phyloP scores from a whole-genome alignment of 805 yeast species.

The Schizosaccharomyces lindneri region DNA sequence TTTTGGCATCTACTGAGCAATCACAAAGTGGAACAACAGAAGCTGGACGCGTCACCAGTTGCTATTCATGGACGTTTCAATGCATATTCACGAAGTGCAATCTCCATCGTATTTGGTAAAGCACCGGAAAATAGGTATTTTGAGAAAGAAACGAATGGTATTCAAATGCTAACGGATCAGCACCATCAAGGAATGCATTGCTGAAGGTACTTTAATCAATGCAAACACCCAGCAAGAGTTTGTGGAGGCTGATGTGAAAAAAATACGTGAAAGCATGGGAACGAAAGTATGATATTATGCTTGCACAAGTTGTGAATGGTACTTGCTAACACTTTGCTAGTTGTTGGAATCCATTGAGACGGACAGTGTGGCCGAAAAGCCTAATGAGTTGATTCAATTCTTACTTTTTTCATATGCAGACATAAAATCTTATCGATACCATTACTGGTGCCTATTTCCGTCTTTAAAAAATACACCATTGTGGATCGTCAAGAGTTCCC shows the following conservation, averaged over 20 bases:
- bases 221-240: constrained; percentile 60
- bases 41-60: not conserved
- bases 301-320: not conserved
- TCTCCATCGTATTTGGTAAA: not conserved
- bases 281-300: not conserved
- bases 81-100: not conserved
- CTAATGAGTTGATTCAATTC: not conserved
- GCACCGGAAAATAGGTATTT: not conserved
- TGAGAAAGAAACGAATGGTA: no score
- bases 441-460: constrained; percentile 79
- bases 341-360: not conserved
- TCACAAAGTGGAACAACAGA: constrained; percentile 31
- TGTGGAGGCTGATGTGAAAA: not conserved
- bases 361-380: not conserved
- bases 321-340: not conserved
- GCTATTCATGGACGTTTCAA: not conserved
- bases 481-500: not conserved
- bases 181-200: constrained; percentile 3
- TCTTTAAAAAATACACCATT: constrained; percentile 9
- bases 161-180: not conserved
- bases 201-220: constrained; percentile 26
- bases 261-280: not conserved
- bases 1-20: constrained; percentile 58
- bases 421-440: constrained; percentile 64
- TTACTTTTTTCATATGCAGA: constrained; percentile 52